Evolutionary conservation across 768 basidiomycete species (phyloP).

Genomic region (Hypsizygus marmoreus): DNA sequence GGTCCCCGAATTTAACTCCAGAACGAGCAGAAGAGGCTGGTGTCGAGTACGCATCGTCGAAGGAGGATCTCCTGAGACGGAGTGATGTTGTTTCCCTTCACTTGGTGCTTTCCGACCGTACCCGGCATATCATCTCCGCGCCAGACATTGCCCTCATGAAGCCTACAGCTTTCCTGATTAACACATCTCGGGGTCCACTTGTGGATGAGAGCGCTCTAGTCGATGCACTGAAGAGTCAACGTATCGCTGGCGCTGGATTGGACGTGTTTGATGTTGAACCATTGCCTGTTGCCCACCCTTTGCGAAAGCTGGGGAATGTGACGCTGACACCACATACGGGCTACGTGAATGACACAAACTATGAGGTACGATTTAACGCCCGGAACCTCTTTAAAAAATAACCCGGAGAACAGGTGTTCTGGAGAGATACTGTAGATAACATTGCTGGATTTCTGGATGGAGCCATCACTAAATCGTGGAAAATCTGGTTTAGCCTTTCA

Average conservation of each 20-base stretch:
- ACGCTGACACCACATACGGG: slow-evolving; percentile 64
- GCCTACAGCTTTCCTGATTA: slow-evolving; percentile 59
- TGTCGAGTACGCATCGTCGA: slow-evolving; percentile 47
- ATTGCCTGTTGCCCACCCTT: slow-evolving; percentile 56
- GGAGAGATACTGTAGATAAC: slow-evolving; percentile 57
- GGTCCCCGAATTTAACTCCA: slow-evolving; percentile 65
- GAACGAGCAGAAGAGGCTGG: slow-evolving; percentile 55
- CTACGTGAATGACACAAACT: slow-evolving; percentile 54
- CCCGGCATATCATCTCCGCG: slow-evolving; percentile 48
- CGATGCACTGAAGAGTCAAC: slow-evolving; percentile 42
- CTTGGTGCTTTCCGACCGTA: slow-evolving; percentile 54
- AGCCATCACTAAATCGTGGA: too few species aligned
- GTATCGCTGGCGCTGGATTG: slow-evolving; percentile 60
- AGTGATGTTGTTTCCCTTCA: slow-evolving; percentile 68
- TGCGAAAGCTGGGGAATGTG: slow-evolving; percentile 53
- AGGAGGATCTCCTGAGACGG: slow-evolving; percentile 51
- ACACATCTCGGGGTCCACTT: slow-evolving; percentile 67
- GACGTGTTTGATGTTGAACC: slow-evolving; percentile 73
- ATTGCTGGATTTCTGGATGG: slow-evolving; percentile 56
- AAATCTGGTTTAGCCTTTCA: too few species aligned
- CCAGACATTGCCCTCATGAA: slow-evolving; percentile 57
- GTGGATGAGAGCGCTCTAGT: slow-evolving; percentile 61
- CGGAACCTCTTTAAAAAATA: slow-evolving; percentile 1
- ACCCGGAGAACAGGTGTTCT: slow-evolving; percentile 42
- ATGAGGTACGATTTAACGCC: slow-evolving; percentile 37